Evolutionary conservation across 2,329 filamentous ascomycete species (phyloP).

Genomic region (Sphaceloma murrayae): DNA sequence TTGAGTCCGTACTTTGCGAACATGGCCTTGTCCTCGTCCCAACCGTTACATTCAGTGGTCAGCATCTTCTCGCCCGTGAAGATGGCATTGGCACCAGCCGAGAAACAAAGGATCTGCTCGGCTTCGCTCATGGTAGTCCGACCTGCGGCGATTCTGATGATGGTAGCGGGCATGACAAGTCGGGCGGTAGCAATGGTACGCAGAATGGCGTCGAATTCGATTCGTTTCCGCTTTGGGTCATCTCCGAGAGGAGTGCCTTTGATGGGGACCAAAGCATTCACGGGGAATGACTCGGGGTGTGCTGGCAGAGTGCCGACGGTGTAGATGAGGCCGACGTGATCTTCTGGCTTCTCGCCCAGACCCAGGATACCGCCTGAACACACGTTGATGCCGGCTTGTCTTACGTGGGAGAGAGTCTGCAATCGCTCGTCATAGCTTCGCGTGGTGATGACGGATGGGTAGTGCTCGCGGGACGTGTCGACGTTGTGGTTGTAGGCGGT

Average conservation of each 20-base stretch:
- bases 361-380: conserved; percentile 85
- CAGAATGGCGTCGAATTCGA: conserved; percentile 68
- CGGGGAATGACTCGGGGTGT: conserved; percentile 84
- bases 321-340: conserved; percentile 74
- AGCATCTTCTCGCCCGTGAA: conserved; percentile 95
- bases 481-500: conserved; percentile 95
- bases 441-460: conserved; percentile 77
- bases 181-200: conserved; percentile 77
- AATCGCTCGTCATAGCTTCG: conserved; percentile 80
- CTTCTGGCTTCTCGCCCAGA: conserved; percentile 65
- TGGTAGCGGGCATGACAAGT: conserved; percentile 72
- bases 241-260: conserved; percentile 80
- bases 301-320: conserved; percentile 70
- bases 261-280: conserved; percentile 85
- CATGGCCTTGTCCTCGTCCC: conserved; percentile 79
- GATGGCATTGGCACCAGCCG: conserved; percentile 86
- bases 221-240: conserved; percentile 41
- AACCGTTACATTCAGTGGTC: conserved; percentile 82
- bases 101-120: conserved; percentile 81
- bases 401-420: conserved; percentile 66
- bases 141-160: conserved; percentile 78
- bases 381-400: conserved; percentile 78
- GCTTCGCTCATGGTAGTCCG: conserved; percentile 77
- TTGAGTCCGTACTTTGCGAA: conserved; percentile 73
- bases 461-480: conserved; percentile 82